Conservation (phyloP, 148 eudicot species). For the Oxyria digyna region DNA sequence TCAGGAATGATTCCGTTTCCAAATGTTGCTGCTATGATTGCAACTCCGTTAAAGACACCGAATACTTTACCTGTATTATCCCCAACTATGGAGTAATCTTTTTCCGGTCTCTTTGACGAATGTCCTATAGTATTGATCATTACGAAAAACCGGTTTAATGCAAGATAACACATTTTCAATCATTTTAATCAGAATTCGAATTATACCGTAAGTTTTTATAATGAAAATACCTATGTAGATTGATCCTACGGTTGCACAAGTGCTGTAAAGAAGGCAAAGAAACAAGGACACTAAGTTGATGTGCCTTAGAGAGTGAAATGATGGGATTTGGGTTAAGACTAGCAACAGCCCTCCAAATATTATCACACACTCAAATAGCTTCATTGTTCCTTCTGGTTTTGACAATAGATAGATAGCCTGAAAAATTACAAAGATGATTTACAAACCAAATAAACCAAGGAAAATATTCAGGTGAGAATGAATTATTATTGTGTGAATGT, state of each 20-base stretch:
- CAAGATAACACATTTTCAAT: no score
- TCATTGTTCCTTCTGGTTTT: constrained; percentile 50
- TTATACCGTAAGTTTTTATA: no score
- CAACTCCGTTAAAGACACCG: constrained; percentile 45
- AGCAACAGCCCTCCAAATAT: constrained; percentile 65
- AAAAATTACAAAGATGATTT: neutral
- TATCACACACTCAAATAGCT: constrained; percentile 51
- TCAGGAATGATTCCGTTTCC: constrained; percentile 77
- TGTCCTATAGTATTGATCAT: no score
- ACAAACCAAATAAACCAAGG: neutral
- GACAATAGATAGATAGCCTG: constrained; percentile 50
- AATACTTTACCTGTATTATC: constrained; percentile 31
- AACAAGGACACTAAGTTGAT: constrained; percentile 66
- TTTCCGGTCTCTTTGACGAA: constrained; percentile 33
- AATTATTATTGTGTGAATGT: no score
- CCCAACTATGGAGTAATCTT: constrained; percentile 32
- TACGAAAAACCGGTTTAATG: no score
- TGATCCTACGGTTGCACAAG: constrained; percentile 65
- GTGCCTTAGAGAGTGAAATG: constrained; percentile 83
- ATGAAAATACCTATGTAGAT: constrained; percentile 71
- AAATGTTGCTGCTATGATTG: constrained; percentile 54
- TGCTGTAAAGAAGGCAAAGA: constrained; percentile 55
- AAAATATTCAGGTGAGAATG: no score
- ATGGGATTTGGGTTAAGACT: constrained; percentile 75
- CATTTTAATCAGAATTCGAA: no score